These are phyloP conservation scores for Polygonum aviculare DNA, from an alignment of 148 eudicot species.

Conservation along the genomic window DNA sequence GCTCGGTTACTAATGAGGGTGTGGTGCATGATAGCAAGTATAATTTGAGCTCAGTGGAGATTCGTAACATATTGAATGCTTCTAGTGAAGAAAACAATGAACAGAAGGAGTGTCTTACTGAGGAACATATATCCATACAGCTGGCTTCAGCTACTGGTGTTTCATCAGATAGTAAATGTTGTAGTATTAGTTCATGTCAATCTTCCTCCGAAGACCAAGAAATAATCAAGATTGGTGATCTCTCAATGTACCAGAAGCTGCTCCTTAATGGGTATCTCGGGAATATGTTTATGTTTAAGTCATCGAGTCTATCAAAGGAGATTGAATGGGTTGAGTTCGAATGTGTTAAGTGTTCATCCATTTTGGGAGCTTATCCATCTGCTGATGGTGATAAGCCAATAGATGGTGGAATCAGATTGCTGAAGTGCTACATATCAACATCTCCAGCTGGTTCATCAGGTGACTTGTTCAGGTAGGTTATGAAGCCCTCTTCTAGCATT, in stretches of 20 bases:
- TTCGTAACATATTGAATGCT: constrained; percentile 8
- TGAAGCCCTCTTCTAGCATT: background rate
- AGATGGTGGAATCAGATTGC: constrained; percentile 80
- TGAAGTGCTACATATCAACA: constrained; percentile 70
- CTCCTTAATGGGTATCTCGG: constrained; percentile 88
- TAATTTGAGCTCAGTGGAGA: constrained; percentile 9
- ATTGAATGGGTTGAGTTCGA: constrained; percentile 52
- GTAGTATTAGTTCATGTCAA: constrained; percentile 25
- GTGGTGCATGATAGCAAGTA: constrained; percentile 1
- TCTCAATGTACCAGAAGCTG: constrained; percentile 53
- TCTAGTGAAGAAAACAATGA: constrained; percentile 10
- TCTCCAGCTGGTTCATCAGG: constrained; percentile 37
- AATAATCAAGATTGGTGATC: constrained; percentile 20
- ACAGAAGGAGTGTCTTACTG: background rate
- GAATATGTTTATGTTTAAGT: constrained; percentile 53
- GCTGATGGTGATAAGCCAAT: constrained; percentile 34
- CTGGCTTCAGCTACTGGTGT: constrained; percentile 13
- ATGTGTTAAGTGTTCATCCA: constrained; percentile 69
- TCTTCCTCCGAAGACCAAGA: constrained; percentile 25
- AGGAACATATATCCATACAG: background rate
- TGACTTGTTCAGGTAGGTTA: constrained; percentile 56
- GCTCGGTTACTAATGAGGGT: background rate
- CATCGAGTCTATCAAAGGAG: constrained; percentile 70
- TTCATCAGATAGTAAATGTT: constrained; percentile 22
- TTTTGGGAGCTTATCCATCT: constrained; percentile 77